Conservation (phyloP, 2,329 filamentous ascomycete genomes). For the Aspergillus quadricinctus region DNA sequence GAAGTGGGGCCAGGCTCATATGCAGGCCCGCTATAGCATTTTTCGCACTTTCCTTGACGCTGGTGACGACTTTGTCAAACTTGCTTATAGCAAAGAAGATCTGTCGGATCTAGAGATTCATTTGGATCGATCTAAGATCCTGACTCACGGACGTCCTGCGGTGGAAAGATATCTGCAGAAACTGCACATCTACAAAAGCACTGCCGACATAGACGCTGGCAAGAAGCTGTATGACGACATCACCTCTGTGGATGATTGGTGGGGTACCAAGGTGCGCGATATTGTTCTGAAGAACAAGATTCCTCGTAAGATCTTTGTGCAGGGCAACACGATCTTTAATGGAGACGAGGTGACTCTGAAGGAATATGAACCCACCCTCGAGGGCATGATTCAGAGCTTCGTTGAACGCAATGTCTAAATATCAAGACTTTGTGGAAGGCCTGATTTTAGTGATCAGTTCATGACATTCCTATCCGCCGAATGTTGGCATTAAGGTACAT, state of each 20-base stretch:
- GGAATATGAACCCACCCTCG: constrained; percentile 77
- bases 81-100: constrained; percentile 69
- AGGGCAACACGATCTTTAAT: constrained; percentile 76
- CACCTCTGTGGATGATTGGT: constrained; percentile 80
- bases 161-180: constrained; percentile 86
- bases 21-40: constrained; percentile 87
- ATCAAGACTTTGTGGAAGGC: not conserved
- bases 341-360: constrained; percentile 69
- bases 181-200: constrained; percentile 87
- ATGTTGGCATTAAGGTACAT: not conserved
- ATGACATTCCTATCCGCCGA: not conserved
- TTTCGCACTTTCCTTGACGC: constrained; percentile 72
- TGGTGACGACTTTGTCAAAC: constrained; percentile 78
- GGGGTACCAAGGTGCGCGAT: constrained; percentile 70
- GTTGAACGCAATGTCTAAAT: constrained; percentile 52
- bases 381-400: constrained; percentile 82
- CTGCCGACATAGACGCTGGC: constrained; percentile 76
- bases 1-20: constrained; percentile 92
- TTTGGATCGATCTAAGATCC: constrained; percentile 80
- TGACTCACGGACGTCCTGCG: constrained; percentile 74
- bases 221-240: constrained; percentile 76
- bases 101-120: constrained; percentile 77
- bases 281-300: constrained; percentile 59
- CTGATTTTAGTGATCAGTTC: not conserved
- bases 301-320: constrained; percentile 72